phyloP scores from a whole-genome alignment of 305 asterid species.

The Ilex paraguariensis region DNA sequence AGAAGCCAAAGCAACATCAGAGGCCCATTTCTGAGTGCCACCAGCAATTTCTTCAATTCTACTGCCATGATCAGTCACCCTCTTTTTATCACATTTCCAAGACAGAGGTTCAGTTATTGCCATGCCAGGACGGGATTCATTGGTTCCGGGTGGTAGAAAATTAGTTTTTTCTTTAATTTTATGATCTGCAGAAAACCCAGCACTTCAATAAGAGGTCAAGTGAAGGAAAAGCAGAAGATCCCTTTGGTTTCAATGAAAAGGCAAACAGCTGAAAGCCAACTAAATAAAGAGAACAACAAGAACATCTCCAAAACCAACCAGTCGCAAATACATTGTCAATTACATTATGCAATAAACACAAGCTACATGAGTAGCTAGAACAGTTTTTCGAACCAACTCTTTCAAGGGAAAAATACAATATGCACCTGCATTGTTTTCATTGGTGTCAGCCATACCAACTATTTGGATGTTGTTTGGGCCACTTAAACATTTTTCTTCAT shows the following conservation, averaged over 20 bases:
- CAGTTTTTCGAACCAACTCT: not conserved
- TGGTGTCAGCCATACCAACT: conserved; percentile 20
- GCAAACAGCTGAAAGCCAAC: not conserved
- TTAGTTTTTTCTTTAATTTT: conserved; percentile 3
- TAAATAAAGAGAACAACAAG: not conserved
- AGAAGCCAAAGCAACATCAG: conserved; percentile 14
- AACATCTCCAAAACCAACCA: not conserved
- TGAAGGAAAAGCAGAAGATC: not conserved
- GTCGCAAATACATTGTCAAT: not conserved
- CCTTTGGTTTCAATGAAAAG: not conserved
- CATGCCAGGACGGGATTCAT: conserved; percentile 15
- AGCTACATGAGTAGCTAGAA: not conserved
- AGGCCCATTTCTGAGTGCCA: conserved; percentile 13
- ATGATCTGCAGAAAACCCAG: conserved; percentile 29
- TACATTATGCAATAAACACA: not conserved
- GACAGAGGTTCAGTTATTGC: conserved; percentile 14
- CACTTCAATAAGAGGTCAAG: conserved; percentile 8
- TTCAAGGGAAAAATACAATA: conserved; percentile 4
- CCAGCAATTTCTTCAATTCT: conserved; percentile 10
- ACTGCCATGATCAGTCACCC: conserved; percentile 8
- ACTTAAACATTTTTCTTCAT: conserved; percentile 20
- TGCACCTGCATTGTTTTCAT: conserved; percentile 35
- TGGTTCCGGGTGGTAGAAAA: conserved; percentile 12
- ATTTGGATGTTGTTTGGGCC: conserved; percentile 14
- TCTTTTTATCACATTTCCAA: conserved; percentile 15